Conservation (phyloP, 495 filamentous ascomycete species). For the Pyronema domesticum region DNA sequence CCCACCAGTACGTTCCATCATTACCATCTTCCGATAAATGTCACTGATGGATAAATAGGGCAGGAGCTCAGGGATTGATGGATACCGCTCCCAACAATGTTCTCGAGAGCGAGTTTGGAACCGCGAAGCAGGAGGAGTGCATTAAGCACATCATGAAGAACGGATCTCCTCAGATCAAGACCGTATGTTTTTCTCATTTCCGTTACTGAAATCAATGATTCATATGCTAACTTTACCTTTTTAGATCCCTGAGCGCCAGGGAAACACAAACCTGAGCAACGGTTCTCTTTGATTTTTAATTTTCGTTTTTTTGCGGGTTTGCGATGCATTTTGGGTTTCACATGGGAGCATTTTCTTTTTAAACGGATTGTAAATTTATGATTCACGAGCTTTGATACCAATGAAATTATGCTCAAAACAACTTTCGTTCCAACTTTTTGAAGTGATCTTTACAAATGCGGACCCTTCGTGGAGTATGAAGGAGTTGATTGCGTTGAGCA, state of each 20-base stretch:
- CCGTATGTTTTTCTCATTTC: slow-evolving; percentile 34
- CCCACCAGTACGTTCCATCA: slow-evolving; percentile 55
- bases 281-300: slow-evolving; percentile 1
- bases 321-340: too few species aligned
- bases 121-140: slow-evolving; percentile 53
- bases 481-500: too few species aligned
- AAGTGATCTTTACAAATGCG: too few species aligned
- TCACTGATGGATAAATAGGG: slow-evolving; percentile 33
- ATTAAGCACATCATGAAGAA: slow-evolving; percentile 63
- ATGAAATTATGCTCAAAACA: too few species aligned
- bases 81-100: slow-evolving; percentile 53
- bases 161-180: slow-evolving; percentile 47
- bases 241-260: slow-evolving; percentile 16
- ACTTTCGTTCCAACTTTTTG: too few species aligned
- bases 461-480: too few species aligned
- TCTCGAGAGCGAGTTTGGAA: slow-evolving; percentile 80
- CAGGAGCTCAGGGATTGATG: slow-evolving; percentile 65
- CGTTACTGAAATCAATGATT: neutral
- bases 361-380: too few species aligned
- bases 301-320: neutral
- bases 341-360: too few species aligned
- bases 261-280: slow-evolving; percentile 11
- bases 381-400: too few species aligned
- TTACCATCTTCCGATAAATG: too few species aligned
- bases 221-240: neutral